Evolutionary conservation across 352 stramenopile genomes (phyloP).

Genomic region (Hyaloperonospora arabidopsidis): DNA sequence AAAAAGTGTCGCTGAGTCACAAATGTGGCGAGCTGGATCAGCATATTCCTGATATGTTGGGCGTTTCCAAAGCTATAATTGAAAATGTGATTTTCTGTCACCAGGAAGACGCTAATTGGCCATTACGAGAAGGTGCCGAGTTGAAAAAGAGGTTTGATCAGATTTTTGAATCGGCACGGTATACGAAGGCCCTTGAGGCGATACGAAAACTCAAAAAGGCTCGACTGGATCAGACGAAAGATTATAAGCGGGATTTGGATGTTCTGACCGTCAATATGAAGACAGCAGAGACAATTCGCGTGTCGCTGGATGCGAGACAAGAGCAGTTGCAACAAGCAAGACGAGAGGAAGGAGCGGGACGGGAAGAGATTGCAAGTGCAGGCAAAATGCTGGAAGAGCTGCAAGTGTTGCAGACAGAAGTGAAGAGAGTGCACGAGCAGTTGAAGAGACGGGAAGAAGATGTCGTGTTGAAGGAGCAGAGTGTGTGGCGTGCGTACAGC

Average conservation of each 20-base stretch:
- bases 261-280: constrained; percentile 85
- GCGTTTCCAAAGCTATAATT: constrained; percentile 95
- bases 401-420: constrained; percentile 38
- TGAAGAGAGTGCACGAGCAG: constrained; percentile 27
- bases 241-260: constrained; percentile 91
- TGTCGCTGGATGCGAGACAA: constrained; percentile 46
- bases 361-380: constrained; percentile 34
- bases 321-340: constrained; percentile 35
- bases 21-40: constrained; percentile 94
- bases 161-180: constrained; percentile 98
- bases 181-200: constrained; percentile 96
- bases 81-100: constrained; percentile 99
- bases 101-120: constrained; percentile 97
- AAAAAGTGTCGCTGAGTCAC: constrained; percentile 89
- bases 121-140: constrained; percentile 90
- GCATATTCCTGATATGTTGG: constrained; percentile 91
- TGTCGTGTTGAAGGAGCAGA: constrained; percentile 33
- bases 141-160: constrained; percentile 99
- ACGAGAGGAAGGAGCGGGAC: constrained; percentile 29
- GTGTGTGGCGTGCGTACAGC: constrained; percentile 27
- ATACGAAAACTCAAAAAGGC: constrained; percentile 93
- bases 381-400: constrained; percentile 52
- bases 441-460: constrained; percentile 35
- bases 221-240: constrained; percentile 69
- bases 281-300: constrained; percentile 35